A percentile compares a stretch with the other conserved stretches of the same genome.
Evolutionary conservation across 2,329 filamentous ascomycete species (phyloP).

Genomic region (Fusarium secorum): DNA sequence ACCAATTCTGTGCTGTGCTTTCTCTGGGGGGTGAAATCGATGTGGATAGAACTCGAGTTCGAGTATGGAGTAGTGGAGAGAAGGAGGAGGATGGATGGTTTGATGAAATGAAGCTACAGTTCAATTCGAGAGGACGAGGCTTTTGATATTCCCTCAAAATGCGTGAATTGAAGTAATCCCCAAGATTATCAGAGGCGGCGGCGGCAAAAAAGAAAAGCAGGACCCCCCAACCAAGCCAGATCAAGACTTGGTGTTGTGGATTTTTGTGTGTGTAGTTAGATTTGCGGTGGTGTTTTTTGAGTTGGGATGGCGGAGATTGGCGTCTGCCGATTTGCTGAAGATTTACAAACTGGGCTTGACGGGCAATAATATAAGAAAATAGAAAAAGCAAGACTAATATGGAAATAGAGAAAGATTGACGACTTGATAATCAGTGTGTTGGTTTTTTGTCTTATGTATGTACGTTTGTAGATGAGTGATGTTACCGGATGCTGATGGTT

Average conservation of each 20-base stretch:
- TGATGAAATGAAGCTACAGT: background rate
- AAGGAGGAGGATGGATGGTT: background rate
- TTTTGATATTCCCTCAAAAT: conserved; percentile 21
- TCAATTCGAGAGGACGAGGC: conserved; percentile 2
- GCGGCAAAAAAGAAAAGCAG: conserved; percentile 23
- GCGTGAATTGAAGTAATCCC: conserved; percentile 16
- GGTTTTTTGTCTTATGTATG: conserved; percentile 7
- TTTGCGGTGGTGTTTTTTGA: conserved; percentile 4
- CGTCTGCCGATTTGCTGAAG: conserved; percentile 20
- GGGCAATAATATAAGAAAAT: background rate
- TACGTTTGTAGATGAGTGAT: conserved; percentile 24
- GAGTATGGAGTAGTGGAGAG: conserved; percentile 13
- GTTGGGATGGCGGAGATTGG: conserved; percentile 21
- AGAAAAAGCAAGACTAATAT: background rate
- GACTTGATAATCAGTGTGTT: background rate
- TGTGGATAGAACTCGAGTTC: background rate
- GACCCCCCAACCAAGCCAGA: background rate
- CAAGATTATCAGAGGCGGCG: conserved; percentile 16
- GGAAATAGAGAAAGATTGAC: background rate
- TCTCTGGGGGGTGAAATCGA: conserved; percentile 18
- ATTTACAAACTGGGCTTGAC: conserved; percentile 6
- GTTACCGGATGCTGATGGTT: conserved; percentile 32
- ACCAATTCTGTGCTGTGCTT: conserved; percentile 3
- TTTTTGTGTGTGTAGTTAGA: conserved; percentile 12
- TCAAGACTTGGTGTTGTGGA: conserved; percentile 23